Evolutionary conservation across 176 grass and related monocot species (phyloP).

Genomic region (Triticum urartu): DNA sequence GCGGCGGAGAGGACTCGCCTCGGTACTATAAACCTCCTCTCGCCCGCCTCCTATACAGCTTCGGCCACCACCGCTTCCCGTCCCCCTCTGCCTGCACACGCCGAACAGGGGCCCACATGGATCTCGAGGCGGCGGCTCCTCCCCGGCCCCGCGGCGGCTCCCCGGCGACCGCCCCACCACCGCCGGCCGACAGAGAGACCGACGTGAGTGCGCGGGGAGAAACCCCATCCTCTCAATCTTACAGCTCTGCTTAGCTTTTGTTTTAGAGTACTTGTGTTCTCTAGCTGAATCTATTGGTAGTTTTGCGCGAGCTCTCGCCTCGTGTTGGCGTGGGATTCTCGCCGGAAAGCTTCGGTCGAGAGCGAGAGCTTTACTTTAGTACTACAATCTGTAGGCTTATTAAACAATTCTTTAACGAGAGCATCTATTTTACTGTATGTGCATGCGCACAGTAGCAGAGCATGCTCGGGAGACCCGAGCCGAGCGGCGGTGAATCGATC

Average conservation of each 20-base stretch:
- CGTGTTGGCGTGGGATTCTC: background rate
- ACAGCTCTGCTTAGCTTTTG: background rate
- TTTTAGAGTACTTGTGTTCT: background rate
- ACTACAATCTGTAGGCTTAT: no score
- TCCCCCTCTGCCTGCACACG: background rate
- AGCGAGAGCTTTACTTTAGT: no score
- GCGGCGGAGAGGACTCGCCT: background rate
- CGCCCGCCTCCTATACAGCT: background rate
- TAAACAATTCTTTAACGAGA: no score
- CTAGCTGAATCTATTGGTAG: background rate
- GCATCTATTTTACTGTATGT: no score
- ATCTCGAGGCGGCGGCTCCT: background rate
- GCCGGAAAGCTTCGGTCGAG: background rate
- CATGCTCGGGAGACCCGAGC: no score
- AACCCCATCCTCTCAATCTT: background rate
- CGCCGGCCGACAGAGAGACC: background rate
- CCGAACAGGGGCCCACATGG: background rate
- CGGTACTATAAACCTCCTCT: background rate
- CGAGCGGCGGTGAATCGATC: no score
- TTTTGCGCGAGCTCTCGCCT: background rate
- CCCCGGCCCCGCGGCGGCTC: background rate
- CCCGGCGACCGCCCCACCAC: background rate
- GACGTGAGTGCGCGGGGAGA: conserved; percentile 9
- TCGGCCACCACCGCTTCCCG: background rate
- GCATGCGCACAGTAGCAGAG: no score